Evolutionary conservation across 192 early-diverging fungal species (phyloP).

Genomic region (Backusella parvicylindrica): DNA sequence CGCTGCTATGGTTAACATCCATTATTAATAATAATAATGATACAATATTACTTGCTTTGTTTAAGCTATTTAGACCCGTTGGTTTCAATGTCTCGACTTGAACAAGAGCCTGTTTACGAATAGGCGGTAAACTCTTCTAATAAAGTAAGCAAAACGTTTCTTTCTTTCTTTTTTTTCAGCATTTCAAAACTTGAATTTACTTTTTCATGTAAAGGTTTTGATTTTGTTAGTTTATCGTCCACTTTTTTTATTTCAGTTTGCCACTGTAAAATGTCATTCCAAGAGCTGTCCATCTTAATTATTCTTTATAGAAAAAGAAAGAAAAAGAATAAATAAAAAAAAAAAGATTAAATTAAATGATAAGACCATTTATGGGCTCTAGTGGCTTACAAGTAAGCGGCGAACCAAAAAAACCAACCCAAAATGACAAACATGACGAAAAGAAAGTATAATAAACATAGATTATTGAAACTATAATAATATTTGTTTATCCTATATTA

Average conservation of each 20-base stretch:
- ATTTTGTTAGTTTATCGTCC: conserved; percentile 15
- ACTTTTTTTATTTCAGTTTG: conserved; percentile 20
- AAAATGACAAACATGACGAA: neutral
- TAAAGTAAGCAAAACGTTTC: neutral
- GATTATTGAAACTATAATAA: neutral
- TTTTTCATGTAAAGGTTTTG: conserved; percentile 20
- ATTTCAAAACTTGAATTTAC: neutral
- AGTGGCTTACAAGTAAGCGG: neutral
- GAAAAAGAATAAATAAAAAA: conserved; percentile 1
- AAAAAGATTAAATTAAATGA: neutral
- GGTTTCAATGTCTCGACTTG: neutral
- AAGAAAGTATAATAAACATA: neutral
- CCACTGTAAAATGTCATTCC: conserved; percentile 27
- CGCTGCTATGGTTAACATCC: neutral
- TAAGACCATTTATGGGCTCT: neutral
- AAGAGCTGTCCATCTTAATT: conserved; percentile 5
- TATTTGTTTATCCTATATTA: neutral
- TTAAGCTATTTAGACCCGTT: neutral
- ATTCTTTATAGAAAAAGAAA: neutral
- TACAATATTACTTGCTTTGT: neutral
- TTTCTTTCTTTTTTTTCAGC: neutral
- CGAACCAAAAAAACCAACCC: neutral
- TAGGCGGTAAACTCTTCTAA: neutral
- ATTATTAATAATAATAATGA: no score
- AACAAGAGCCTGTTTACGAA: neutral